phyloP scores from a whole-genome alignment of 495 filamentous ascomycete genomes.

The Trichoderma asperelloides region DNA sequence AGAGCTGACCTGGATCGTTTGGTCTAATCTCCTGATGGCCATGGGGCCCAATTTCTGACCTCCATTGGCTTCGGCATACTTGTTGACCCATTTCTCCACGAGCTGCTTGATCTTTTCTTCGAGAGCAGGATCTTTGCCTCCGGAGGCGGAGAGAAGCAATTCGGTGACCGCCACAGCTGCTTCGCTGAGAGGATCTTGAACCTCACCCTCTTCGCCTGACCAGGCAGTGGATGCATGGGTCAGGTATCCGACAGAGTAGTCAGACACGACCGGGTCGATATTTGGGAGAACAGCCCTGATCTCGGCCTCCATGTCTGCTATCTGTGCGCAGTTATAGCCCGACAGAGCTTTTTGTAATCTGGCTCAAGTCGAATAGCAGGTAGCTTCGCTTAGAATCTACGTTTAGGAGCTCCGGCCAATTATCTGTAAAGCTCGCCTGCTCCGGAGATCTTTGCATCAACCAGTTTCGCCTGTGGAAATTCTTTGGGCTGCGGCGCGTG shows the following conservation, averaged over 20 bases:
- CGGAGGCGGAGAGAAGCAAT: slow-evolving; percentile 83
- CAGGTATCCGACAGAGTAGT: slow-evolving; percentile 91
- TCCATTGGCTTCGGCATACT: slow-evolving; percentile 66
- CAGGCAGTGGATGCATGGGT: slow-evolving; percentile 83
- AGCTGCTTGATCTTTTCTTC: slow-evolving; percentile 69
- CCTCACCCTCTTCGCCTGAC: slow-evolving; percentile 62
- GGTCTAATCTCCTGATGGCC: slow-evolving; percentile 77
- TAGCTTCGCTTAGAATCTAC: background rate
- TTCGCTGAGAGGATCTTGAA: slow-evolving; percentile 63
- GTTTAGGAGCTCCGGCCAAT: background rate
- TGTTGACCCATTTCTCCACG: slow-evolving; percentile 84
- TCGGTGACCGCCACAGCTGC: slow-evolving; percentile 76
- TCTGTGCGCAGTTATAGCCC: background rate
- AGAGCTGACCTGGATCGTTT: slow-evolving; percentile 88
- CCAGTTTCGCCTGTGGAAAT: background rate
- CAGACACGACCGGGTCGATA: slow-evolving; percentile 81
- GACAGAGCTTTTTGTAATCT: background rate
- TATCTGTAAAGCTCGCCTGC: background rate
- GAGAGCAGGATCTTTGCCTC: slow-evolving; percentile 57
- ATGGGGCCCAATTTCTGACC: slow-evolving; percentile 48
- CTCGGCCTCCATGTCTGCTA: slow-evolving; percentile 72
- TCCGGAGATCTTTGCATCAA: background rate
- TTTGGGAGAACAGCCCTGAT: slow-evolving; percentile 78
- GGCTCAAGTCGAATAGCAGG: background rate
- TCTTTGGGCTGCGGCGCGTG: background rate